Conservation (phyloP, 1,139 yeast genomes). For the Taiozyma sp. region DNA sequence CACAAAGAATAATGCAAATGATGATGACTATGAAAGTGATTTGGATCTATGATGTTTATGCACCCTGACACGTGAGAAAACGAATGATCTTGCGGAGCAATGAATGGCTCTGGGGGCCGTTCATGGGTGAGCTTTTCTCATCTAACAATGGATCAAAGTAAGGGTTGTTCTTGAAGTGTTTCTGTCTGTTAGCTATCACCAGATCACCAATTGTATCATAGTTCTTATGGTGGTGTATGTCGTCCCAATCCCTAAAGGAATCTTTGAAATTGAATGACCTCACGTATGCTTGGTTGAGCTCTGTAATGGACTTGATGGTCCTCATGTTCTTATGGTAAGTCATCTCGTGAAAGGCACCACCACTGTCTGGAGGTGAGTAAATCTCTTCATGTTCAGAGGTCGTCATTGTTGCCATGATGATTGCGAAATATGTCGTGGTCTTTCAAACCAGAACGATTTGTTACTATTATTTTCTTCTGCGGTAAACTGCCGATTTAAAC, state of each 20-base stretch:
- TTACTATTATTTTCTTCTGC: background rate
- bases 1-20: constrained; percentile 9
- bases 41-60: constrained; percentile 29
- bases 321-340: background rate
- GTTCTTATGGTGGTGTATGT: background rate
- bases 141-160: background rate
- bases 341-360: background rate
- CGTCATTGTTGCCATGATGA: background rate
- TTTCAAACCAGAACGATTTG: background rate
- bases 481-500: no score
- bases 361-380: background rate
- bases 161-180: background rate
- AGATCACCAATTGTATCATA: constrained; percentile 9
- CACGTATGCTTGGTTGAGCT: background rate
- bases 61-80: background rate
- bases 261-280: background rate
- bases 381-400: background rate
- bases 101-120: background rate
- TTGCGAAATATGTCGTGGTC: background rate
- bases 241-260: background rate
- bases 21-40: constrained; percentile 35
- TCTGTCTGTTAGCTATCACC: constrained; percentile 7
- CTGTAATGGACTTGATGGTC: background rate
- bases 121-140: background rate
- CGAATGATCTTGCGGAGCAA: background rate